Base-by-base conservation (phyloP, 2,329 filamentous ascomycete species). In the Ophiostoma piceae region DNA sequence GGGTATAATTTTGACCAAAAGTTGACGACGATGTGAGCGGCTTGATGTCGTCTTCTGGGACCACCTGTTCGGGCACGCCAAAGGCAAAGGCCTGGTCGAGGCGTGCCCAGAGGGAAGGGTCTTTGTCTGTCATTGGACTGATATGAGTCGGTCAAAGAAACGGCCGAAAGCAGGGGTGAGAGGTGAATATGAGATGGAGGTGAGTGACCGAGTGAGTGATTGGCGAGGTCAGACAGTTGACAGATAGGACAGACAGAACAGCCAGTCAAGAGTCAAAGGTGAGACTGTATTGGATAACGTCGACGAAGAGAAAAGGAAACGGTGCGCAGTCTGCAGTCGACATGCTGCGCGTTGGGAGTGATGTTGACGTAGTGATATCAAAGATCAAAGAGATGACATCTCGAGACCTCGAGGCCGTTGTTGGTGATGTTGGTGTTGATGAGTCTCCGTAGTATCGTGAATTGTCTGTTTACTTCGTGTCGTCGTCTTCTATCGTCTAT, bases 51-150 rank as follows among this genome's bases (percentile, higher is more conserved):
- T 35, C 35, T 35, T 6, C 35, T 29, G 26, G 26, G 26, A 29
- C 26, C 1, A 29, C 35, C 35, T 5, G 35, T 3, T 70, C 67
- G 57, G 69, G 64, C 57, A 16, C 57, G 57, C 67, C 60, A 62
- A 70, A 70, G 43, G 67, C 60, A 51, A 71, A 71, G n/a, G 67
- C 66, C 70, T 69, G 67, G 70, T 71, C 67, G 51, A 71, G 70
- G 41, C 67, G 70, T 26, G 70, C 67, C 69, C 70, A 71, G 43
- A 68, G 70, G 35, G 19, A 41, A 41, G 35, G 47, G 41, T 71
- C 62, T 51, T 57, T 57, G 22, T 57, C 51, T 57, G 51, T 57
- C 51, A 57, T 57, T 22, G n/a, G 1, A 3, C 6, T 35, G 32
- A n/a, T n/a, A n/a, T n/a, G n/a, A n/a, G n/a, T n/a, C n/a, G n/a